These are phyloP conservation scores for Pyrenula aspistea DNA, from an alignment of 495 filamentous ascomycete genomes.

Conservation along the genomic window DNA sequence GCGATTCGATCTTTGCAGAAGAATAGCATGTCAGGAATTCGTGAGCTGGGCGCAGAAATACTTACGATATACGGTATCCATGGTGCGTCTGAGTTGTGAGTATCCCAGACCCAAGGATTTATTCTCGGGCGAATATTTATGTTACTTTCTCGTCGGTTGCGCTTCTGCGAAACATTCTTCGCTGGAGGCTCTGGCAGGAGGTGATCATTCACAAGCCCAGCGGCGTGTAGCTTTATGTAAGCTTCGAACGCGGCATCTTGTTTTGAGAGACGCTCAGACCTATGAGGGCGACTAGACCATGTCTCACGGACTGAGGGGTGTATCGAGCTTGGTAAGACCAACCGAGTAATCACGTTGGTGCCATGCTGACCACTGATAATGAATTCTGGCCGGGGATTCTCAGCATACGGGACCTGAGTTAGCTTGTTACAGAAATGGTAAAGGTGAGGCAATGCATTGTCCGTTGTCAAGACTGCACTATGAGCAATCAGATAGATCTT, in stretches of 20 bases:
- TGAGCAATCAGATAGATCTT: constrained; percentile 18
- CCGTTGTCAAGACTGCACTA: constrained; percentile 61
- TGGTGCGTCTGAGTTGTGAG: background rate
- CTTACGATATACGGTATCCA: background rate
- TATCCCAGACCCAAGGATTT: background rate
- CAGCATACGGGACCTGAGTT: constrained; percentile 40
- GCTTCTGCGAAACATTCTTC: background rate
- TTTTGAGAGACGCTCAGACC: constrained; percentile 59
- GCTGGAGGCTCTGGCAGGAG: constrained; percentile 43
- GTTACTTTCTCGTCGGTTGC: background rate
- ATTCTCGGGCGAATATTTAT: background rate
- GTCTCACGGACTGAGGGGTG: constrained; percentile 46
- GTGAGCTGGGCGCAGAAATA: background rate
- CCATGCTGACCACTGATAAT: constrained; percentile 12
- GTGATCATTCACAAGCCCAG: constrained; percentile 66
- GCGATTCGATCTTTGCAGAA: constrained; percentile 23
- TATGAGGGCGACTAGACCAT: constrained; percentile 44
- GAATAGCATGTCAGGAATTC: constrained; percentile 17
- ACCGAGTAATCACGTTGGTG: constrained; percentile 33
- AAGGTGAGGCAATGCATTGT: constrained; percentile 63
- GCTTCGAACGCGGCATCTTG: constrained; percentile 81
- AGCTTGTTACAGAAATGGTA: constrained; percentile 69
- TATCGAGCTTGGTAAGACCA: constrained; percentile 63
- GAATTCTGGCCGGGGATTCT: constrained; percentile 38
- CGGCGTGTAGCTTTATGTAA: constrained; percentile 56